These are phyloP conservation scores for Kondoa subrosea DNA, from an alignment of 768 basidiomycete species.

Conservation along the genomic window DNA sequence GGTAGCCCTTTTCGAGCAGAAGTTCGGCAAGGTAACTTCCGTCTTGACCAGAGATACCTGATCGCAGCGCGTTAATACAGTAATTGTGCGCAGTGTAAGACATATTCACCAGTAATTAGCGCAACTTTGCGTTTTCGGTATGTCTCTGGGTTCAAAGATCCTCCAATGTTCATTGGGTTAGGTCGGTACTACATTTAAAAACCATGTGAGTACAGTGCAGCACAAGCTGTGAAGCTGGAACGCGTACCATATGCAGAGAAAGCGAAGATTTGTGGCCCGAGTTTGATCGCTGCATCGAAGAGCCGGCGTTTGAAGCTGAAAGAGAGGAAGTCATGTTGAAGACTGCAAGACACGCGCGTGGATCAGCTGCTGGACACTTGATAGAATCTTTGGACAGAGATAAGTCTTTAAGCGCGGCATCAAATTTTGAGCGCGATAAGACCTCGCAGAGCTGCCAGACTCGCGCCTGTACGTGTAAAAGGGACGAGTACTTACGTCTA, in stretches of 20 bases:
- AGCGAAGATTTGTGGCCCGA: slow-evolving; percentile 2
- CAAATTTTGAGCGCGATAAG: too few species aligned
- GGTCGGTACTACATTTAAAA: not conserved
- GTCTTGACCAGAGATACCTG: slow-evolving; percentile 91
- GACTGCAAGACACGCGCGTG: too few species aligned
- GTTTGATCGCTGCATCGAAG: not conserved
- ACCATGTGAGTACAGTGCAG: not conserved
- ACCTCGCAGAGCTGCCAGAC: too few species aligned
- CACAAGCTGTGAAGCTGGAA: not conserved
- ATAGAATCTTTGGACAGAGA: too few species aligned
- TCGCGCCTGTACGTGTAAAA: too few species aligned
- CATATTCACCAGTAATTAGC: slow-evolving; percentile 59
- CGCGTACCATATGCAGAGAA: not conserved
- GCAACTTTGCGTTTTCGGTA: slow-evolving; percentile 84
- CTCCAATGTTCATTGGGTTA: slow-evolving; percentile 12
- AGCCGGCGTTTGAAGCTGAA: not conserved
- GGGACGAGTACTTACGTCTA: too few species aligned
- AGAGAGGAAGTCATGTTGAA: not conserved
- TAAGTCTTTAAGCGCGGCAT: too few species aligned
- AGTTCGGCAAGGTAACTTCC: slow-evolving; percentile 74
- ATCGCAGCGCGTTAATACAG: slow-evolving; percentile 13
- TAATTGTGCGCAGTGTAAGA: not conserved
- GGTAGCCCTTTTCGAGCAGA: slow-evolving; percentile 35
- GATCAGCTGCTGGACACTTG: too few species aligned
- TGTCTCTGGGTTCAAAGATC: slow-evolving; percentile 39